Conservation (phyloP, 106 monocot species). For the Alisma plantagoaquatica region DNA sequence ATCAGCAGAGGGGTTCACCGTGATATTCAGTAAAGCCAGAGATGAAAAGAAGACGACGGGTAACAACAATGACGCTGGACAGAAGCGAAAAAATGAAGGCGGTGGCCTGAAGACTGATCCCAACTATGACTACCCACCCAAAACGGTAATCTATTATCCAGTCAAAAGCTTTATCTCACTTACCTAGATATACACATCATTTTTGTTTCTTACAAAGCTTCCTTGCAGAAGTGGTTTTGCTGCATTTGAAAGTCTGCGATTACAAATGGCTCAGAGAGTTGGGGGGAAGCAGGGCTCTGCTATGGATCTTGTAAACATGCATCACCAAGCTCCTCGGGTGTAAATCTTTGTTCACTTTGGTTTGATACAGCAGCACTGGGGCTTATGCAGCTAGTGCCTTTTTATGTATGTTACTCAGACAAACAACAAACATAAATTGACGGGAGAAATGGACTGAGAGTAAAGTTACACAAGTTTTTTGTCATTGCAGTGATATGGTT, state of each 20-base stretch:
- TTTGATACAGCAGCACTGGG: too few relatives aligned
- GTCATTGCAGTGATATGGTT: too few relatives aligned
- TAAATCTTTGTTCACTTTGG: too few relatives aligned
- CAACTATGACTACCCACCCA: constrained; percentile 20
- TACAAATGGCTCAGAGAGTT: too few relatives aligned
- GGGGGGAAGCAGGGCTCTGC: too few relatives aligned
- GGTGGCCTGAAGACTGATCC: constrained; percentile 18
- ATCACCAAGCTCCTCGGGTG: too few relatives aligned
- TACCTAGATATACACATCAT: neutral
- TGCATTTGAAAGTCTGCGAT: constrained; percentile 39
- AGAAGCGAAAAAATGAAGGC: constrained; percentile 14
- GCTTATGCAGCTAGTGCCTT: too few relatives aligned
- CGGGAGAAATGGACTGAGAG: too few relatives aligned
- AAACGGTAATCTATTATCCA: constrained; percentile 25
- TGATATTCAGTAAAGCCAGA: constrained; percentile 74
- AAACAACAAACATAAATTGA: too few relatives aligned
- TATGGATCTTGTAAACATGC: too few relatives aligned
- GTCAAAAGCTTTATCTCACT: neutral
- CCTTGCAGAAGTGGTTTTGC: constrained; percentile 41
- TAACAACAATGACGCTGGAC: neutral
- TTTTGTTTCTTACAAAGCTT: neutral
- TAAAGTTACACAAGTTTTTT: too few relatives aligned
- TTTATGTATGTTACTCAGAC: too few relatives aligned
- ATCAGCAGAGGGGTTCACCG: constrained; percentile 70
- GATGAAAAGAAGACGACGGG: constrained; percentile 53